Evolutionary conservation across 306 rosid species (phyloP), one percentile per base, ranked within the genome.

Genomic region (Sicyos edulis): DNA sequence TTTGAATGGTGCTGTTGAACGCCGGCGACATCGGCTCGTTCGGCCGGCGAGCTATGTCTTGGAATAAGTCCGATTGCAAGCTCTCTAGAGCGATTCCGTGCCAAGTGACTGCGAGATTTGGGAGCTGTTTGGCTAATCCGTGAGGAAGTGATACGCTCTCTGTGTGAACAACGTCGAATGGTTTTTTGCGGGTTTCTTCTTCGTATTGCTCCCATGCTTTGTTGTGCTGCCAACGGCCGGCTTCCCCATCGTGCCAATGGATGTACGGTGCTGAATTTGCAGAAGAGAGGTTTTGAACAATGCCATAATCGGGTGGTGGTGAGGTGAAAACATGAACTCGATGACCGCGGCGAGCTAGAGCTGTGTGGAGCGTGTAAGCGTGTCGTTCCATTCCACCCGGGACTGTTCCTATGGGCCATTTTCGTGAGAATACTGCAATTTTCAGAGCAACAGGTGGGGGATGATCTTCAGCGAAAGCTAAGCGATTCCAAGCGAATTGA

Each of bases 311-410:
- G 8, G 76, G 61, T 14, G 82, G 84, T 1, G 96, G 96, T 26
- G 97, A 87, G 70, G 99, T 93, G 72, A 93, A 93, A 55, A 93
- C 74, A 49, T 93, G 97, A 76, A 93, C 90, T 63, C 82, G 80
- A 74, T 93, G 99, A 45, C 98, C 97, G 1, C 92, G 95, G 32
- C 80, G 86, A 2, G 92, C 82, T 16, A 93, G 80, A 51, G 96
- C 91, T 0, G 96, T 87, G 74, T 93, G 96, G 15, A 93, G 89
- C 6, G 97, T 93, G 79, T 86, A 78, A 4, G 96, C 99, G 11
- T 93, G 99, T 57, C 99, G 92, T 12, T 93, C 99, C 99, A 93
- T 93, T 82, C 99, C 99, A 0, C 99, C 99, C 0, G 99, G 99
- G 11, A 79, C 73, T 6, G 92, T 83, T 44, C 91, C 85, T 17